Evolutionary conservation across 306 rosid species (phyloP).

Genomic region (Vigna trinervia): DNA sequence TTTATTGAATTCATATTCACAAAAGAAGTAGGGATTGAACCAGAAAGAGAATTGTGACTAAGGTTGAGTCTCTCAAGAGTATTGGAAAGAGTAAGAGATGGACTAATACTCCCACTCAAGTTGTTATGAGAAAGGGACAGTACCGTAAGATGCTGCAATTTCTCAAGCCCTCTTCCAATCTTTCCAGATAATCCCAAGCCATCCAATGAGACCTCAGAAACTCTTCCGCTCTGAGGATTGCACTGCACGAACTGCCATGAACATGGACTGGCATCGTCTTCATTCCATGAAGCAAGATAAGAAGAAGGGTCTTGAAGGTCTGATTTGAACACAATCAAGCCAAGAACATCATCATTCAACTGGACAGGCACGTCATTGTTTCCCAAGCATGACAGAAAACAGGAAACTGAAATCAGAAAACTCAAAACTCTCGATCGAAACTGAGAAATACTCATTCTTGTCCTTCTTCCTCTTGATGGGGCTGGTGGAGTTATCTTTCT

Average conservation of each 20-base stretch:
- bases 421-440: conserved; percentile 11
- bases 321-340: conserved; percentile 86
- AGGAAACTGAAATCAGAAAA: conserved; percentile 42
- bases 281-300: conserved; percentile 80
- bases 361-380: conserved; percentile 42
- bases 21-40: conserved; percentile 59
- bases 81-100: conserved; percentile 61
- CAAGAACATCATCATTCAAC: conserved; percentile 85
- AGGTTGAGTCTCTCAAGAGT: conserved; percentile 64
- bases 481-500: not conserved
- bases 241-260: conserved; percentile 73
- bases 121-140: conserved; percentile 78
- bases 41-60: conserved; percentile 71
- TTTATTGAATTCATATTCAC: conserved; percentile 60
- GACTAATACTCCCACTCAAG: conserved; percentile 56
- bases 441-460: conserved; percentile 42
- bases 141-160: conserved; percentile 65
- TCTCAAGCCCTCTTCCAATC: conserved; percentile 82
- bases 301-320: conserved; percentile 77
- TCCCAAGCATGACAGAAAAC: conserved; percentile 42
- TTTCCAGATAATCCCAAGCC: conserved; percentile 69
- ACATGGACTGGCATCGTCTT: conserved; percentile 78
- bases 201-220: conserved; percentile 62
- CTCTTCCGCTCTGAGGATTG: conserved; percentile 61
- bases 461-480: conserved; percentile 1